Percentiles rank a stretch among this genome's conserved stretches.
phyloP scores from a whole-genome alignment of 2,329 filamentous ascomycete genomes.

The Falciphora oryzae region DNA sequence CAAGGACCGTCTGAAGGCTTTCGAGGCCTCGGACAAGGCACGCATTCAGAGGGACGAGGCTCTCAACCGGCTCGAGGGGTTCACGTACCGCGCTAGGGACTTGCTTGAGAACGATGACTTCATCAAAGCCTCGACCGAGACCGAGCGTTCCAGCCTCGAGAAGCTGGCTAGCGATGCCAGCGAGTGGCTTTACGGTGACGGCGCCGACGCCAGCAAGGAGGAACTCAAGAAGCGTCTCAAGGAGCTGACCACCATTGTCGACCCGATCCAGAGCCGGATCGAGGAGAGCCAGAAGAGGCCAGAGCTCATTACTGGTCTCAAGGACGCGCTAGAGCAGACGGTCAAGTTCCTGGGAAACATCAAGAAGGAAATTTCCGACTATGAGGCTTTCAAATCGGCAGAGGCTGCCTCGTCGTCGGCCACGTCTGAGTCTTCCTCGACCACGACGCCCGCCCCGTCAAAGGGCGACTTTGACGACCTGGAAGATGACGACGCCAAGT shows the following conservation, averaged over 20 bases:
- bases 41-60: slow-evolving; percentile 76
- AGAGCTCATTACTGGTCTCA: slow-evolving; percentile 58
- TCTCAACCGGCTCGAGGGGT: slow-evolving; percentile 87
- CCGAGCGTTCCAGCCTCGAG: slow-evolving; percentile 61
- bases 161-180: slow-evolving; percentile 62
- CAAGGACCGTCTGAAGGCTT: slow-evolving; percentile 72
- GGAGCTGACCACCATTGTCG: slow-evolving; percentile 69
- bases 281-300: slow-evolving; percentile 69
- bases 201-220: slow-evolving; percentile 67
- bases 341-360: slow-evolving; percentile 65
- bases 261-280: slow-evolving; percentile 69
- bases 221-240: slow-evolving; percentile 72
- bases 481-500: slow-evolving; percentile 58
- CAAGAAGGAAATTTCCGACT: slow-evolving; percentile 62
- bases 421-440: slow-evolving; percentile 29
- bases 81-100: slow-evolving; percentile 84
- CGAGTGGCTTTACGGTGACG: slow-evolving; percentile 89
- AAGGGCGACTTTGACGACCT: slow-evolving; percentile 64
- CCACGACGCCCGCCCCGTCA: slow-evolving; percentile 40
- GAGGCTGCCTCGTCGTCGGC: slow-evolving; percentile 43
- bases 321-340: slow-evolving; percentile 66
- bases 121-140: slow-evolving; percentile 61
- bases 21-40: slow-evolving; percentile 77
- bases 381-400: slow-evolving; percentile 56
- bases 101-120: slow-evolving; percentile 74